These are phyloP conservation scores for Zygosaccharomyces pseudorouxii DNA, from an alignment of 805 yeast genomes.

Conservation along the genomic window DNA sequence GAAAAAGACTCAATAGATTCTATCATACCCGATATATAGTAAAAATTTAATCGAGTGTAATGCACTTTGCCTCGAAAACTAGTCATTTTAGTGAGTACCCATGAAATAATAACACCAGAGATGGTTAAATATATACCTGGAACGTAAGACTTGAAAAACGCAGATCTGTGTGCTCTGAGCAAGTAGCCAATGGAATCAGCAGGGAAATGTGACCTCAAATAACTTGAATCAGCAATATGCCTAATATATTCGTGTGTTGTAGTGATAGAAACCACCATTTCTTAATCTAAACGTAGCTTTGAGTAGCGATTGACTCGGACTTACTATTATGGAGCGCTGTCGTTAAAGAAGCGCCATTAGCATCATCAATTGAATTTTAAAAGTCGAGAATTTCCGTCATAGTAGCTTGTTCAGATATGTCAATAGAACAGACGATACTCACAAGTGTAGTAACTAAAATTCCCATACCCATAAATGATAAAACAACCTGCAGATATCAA, in stretches of 20 bases:
- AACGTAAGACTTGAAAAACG: slow-evolving; percentile 29
- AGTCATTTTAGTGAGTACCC: slow-evolving; percentile 13
- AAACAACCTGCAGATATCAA: slow-evolving; percentile 34
- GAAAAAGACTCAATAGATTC: slow-evolving; percentile 16
- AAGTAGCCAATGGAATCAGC: slow-evolving; percentile 14
- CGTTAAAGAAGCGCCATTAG: slow-evolving; percentile 43
- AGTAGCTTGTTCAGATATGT: slow-evolving; percentile 43
- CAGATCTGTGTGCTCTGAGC: slow-evolving; percentile 22
- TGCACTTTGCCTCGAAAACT: neutral
- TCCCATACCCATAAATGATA: slow-evolving; percentile 45
- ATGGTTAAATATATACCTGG: slow-evolving; percentile 27
- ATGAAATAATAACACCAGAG: slow-evolving; percentile 19
- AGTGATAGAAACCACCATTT: slow-evolving; percentile 11
- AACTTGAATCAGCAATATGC: slow-evolving; percentile 30
- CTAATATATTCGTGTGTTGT: slow-evolving; percentile 22
- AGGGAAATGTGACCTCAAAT: slow-evolving; percentile 27
- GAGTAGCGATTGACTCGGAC: slow-evolving; percentile 32
- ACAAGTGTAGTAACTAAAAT: slow-evolving; percentile 58
- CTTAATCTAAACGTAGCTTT: slow-evolving; percentile 27
- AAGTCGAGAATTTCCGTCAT: slow-evolving; percentile 47
- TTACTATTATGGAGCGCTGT: slow-evolving; percentile 37
- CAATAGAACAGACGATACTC: slow-evolving; percentile 43
- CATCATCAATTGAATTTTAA: slow-evolving; percentile 47
- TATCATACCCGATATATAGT: slow-evolving; percentile 17
- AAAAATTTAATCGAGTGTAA: neutral